Evolutionary conservation across 208 protist genomes (phyloP).

Genomic region (Strigomonas galati): DNA sequence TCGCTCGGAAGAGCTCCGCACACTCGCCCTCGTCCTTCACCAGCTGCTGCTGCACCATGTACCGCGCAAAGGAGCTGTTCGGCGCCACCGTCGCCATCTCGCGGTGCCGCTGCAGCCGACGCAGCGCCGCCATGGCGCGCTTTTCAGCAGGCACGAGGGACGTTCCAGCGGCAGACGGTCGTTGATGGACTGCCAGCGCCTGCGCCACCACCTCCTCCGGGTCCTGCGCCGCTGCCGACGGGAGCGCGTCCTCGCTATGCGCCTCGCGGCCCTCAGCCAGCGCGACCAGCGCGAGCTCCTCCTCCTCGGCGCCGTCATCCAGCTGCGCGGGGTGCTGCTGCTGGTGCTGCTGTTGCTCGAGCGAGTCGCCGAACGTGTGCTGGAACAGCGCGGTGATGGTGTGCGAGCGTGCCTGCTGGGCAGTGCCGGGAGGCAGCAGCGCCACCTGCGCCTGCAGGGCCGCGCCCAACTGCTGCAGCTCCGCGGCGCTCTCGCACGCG

Average conservation of each 20-base stretch:
- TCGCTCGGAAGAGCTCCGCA: constrained; percentile 50
- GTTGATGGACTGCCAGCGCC: constrained; percentile 16
- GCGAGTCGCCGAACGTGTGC: background rate
- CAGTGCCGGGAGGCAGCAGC: background rate
- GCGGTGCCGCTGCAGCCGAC: constrained; percentile 33
- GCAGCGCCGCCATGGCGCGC: constrained; percentile 26
- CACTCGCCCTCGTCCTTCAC: constrained; percentile 63
- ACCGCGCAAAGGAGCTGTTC: constrained; percentile 75
- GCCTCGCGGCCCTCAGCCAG: background rate
- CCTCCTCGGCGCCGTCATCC: background rate
- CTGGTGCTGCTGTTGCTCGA: background rate
- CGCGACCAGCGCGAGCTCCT: background rate
- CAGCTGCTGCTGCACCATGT: constrained; percentile 70
- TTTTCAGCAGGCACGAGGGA: constrained; percentile 18
- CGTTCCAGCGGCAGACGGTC: constrained; percentile 2
- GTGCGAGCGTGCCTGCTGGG: background rate
- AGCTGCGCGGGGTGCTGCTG: constrained; percentile 1
- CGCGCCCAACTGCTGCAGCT: constrained; percentile 41
- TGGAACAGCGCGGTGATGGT: constrained; percentile 2
- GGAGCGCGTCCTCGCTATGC: background rate
- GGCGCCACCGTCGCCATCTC: constrained; percentile 38
- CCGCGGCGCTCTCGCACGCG: constrained; percentile 36
- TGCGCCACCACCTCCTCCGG: constrained; percentile 18
- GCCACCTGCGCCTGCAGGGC: constrained; percentile 22
- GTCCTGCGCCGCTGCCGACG: background rate